Evolutionary conservation across 2,329 filamentous ascomycete genomes (phyloP), one percentile per base, ranked within the genome.

Genomic region (Colletotrichum theobromicola): DNA sequence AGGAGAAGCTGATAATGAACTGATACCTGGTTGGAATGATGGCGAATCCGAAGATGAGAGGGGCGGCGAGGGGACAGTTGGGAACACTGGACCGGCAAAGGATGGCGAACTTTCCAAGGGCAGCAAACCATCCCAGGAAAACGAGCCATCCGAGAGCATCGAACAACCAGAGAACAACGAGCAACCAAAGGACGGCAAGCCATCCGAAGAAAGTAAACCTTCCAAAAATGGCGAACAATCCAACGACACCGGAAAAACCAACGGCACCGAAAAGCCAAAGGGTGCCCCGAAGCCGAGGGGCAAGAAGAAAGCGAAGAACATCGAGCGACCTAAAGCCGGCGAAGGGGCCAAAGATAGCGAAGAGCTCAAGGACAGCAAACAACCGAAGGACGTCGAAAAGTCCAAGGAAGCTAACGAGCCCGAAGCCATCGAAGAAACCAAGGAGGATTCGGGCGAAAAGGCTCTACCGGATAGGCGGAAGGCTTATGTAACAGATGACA

Each of bases 1-100:
- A 21, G 86, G 85, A 2, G 83, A 86, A 77, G 85, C 85, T 2
- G 85, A 87, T 67, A 87, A 87, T 74, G 81, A 83, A 12, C 67
- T 87, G 65, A 82, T 87, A 61, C 77, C 80, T 0, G 83, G 81
- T 0, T 86, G 83, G 83, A 76, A 82, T 42, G 78, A 82, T 13
- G 32, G 67, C n/a, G 37, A 16, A 7, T 12, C 21, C 3, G 68
- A 42, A 30, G 72, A 53, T 4, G 72, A 66, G 32, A 10, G 26
- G 13, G 58, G 37, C 34, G 26, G 32, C 7, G 12, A 42, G 7
- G 32, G 15, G 18, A 15, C 9, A 24, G n/a, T 12, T 4, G 32
- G 57, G 10, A 13, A 63, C 5, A 46, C 46, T 10, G 61, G 35
- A 18, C n/a, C n/a, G 3, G 42, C 28, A 7, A 46, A 63, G 7